Percentiles rank a stretch among this genome's conserved stretches.
Conservation (phyloP, 2,329 filamentous ascomycete genomes). For the Calonectria leucothoes region DNA sequence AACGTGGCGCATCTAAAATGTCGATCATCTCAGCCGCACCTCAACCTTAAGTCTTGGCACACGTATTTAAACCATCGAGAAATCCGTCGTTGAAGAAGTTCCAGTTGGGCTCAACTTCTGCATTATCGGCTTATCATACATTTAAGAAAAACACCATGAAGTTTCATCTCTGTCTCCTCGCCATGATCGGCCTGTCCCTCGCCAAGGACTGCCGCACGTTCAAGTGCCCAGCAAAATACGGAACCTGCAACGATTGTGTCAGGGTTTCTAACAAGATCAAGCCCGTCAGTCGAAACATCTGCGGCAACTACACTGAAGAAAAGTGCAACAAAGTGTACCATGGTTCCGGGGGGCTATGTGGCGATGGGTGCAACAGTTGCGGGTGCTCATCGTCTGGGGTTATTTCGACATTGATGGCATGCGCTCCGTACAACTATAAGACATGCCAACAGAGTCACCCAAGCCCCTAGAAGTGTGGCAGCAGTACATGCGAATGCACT, state of each 20-base stretch:
- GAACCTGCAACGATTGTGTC: not conserved
- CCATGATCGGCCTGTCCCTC: not conserved
- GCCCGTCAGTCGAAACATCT: not conserved
- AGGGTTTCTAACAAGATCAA: not conserved
- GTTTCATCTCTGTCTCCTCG: not conserved
- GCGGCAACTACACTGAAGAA: not conserved
- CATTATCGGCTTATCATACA: not conserved
- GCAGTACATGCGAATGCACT: not conserved
- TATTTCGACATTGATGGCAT: not conserved
- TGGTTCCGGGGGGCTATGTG: not conserved
- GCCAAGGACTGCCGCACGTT: not conserved
- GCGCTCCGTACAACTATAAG: not conserved
- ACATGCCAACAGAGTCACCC: not conserved
- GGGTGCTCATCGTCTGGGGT: not conserved
- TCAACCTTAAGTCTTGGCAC: not conserved
- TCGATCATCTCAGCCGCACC: not conserved
- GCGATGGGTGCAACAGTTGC: not conserved
- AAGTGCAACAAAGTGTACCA: not conserved
- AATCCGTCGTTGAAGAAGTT: no score
- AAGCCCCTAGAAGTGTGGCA: not conserved
- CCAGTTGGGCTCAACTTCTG: not conserved
- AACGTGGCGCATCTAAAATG: not conserved
- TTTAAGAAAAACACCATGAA: not conserved
- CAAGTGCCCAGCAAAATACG: not conserved
- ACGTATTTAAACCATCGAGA: not conserved